Base-by-base conservation (phyloP, 306 rosid genomes). In the Prunus kanzakura region DNA sequence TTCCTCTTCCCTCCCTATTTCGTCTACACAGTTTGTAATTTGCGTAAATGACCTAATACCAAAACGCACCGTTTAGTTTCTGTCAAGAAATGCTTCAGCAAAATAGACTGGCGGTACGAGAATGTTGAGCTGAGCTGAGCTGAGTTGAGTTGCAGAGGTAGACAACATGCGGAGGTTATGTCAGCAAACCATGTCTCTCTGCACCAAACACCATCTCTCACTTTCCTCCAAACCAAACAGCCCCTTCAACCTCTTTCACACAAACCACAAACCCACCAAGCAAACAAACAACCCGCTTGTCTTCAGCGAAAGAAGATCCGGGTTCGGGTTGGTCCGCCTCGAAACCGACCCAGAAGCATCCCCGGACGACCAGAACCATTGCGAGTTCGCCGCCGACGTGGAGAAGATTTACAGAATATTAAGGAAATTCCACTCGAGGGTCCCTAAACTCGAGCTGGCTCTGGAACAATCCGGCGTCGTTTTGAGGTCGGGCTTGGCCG, bases 381-480 rank as follows among this genome's bases (percentile, higher is more conserved):
- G 89, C 63, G 93, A 88, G 62, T 93, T 91, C 78, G 75, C 91
- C 38, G 79, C 84, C 80, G 96, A 91, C 38, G 92, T 91, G 47
- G 93, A 93, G 63, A 93, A 89, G 64, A 61, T 87, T 4, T 89
- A 93, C 78, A 76, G 89, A 84, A 91, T 90, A 72, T 66, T 93
- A 14, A 80, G 90, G 72, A 91, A 82, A 64, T 89, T 85, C 81
- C 97, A 93, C 79, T 85, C 92, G 0, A 86, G 98, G 73, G 92
- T 89, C 81, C 88, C 89, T 5, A 93, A 93, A 72, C 76, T 93
- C 69, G 97, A 93, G 81, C 89, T 89, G 50, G 93, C 98, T 52
- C 75, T 93, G 73, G 86, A 84, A 43, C 89, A 93, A 82, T 93
- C 91, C 3, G 96, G 97, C 15, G 87, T 93, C 76, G 70, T 76